phyloP scores from a whole-genome alignment of 2,329 filamentous ascomycete genomes.

The Pseudocercospora fuligena region DNA sequence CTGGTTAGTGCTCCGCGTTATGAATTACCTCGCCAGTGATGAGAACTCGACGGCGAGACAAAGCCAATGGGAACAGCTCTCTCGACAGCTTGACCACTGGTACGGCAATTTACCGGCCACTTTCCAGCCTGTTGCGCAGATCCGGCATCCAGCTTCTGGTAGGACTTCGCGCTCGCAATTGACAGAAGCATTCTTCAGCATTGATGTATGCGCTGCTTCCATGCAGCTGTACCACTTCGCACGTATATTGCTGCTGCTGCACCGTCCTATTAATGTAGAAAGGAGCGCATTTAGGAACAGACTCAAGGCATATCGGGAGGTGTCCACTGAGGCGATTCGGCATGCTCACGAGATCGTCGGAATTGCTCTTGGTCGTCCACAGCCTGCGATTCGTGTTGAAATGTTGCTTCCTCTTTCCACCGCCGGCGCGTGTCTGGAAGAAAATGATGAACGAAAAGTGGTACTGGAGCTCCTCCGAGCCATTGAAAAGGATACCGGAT shows the following conservation, averaged over 20 bases:
- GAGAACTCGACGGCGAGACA: slow-evolving; percentile 50
- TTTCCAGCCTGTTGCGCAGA: slow-evolving; percentile 61
- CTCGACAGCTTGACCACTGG: slow-evolving; percentile 65
- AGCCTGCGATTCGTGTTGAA: slow-evolving; percentile 61
- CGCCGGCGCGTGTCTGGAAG: slow-evolving; percentile 64
- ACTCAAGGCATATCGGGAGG: slow-evolving; percentile 60
- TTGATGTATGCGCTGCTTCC: slow-evolving; percentile 66
- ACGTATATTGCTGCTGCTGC: slow-evolving; percentile 63
- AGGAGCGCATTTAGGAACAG: slow-evolving; percentile 55
- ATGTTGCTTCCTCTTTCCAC: slow-evolving; percentile 64
- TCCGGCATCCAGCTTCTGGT: slow-evolving; percentile 31
- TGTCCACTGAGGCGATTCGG: slow-evolving; percentile 58
- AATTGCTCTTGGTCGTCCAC: slow-evolving; percentile 62
- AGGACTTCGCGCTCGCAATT: slow-evolving; percentile 28
- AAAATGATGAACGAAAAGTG: slow-evolving; percentile 58
- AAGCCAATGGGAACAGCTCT: slow-evolving; percentile 57
- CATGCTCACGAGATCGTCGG: slow-evolving; percentile 66
- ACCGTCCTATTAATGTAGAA: slow-evolving; percentile 56
- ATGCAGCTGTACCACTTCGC: slow-evolving; percentile 71
- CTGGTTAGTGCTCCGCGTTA: slow-evolving; percentile 68
- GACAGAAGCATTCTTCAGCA: slow-evolving; percentile 66
- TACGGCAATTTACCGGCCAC: slow-evolving; percentile 63
- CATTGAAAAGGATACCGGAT: slow-evolving; percentile 67
- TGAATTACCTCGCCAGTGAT: slow-evolving; percentile 65
- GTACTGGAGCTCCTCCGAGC: slow-evolving; percentile 63